Percentiles rank a stretch among this genome's conserved stretches.
phyloP scores from a whole-genome alignment of 805 yeast species.

The Wickerhamiella siamensis region DNA sequence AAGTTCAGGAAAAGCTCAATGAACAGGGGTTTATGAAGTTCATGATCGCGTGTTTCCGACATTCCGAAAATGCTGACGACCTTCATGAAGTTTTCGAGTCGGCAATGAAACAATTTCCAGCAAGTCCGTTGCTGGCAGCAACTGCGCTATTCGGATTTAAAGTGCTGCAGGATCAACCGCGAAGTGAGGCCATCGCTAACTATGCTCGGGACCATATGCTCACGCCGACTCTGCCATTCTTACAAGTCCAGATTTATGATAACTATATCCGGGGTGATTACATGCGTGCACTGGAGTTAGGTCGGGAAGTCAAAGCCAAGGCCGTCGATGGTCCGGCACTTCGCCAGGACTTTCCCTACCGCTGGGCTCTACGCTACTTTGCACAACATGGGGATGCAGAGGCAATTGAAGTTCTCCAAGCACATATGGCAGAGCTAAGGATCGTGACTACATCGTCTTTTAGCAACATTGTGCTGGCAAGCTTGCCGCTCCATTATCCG shows the following conservation, averaged over 20 bases:
- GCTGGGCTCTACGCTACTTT: constrained; percentile 6
- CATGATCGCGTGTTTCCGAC: constrained; percentile 7
- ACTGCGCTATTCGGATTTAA: constrained; percentile 11
- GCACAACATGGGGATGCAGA: constrained; percentile 5
- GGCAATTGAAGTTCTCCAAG: constrained; percentile 6
- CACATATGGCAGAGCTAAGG: constrained; percentile 5
- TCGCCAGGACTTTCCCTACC: constrained; percentile 1
- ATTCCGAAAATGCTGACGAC: constrained; percentile 10
- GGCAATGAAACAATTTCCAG: neutral
- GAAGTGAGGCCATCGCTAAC: neutral
- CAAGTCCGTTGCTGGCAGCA: constrained; percentile 6
- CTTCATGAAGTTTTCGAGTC: constrained; percentile 9
- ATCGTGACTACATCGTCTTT: constrained; percentile 5
- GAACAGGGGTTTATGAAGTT: constrained; percentile 8
- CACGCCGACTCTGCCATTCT: neutral
- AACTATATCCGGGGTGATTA: neutral
- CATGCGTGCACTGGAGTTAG: constrained; percentile 5
- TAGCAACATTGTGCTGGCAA: constrained; percentile 9
- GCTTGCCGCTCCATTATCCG: constrained; percentile 10
- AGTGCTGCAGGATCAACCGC: constrained; percentile 8
- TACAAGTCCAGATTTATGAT: constrained; percentile 3
- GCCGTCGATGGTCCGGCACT: neutral
- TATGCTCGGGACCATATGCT: constrained; percentile 1
- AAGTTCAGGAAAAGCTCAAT: constrained; percentile 5
- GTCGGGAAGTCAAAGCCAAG: constrained; percentile 1